Conservation (phyloP, 495 filamentous ascomycete species). For the Penicillium simplicissimum region DNA sequence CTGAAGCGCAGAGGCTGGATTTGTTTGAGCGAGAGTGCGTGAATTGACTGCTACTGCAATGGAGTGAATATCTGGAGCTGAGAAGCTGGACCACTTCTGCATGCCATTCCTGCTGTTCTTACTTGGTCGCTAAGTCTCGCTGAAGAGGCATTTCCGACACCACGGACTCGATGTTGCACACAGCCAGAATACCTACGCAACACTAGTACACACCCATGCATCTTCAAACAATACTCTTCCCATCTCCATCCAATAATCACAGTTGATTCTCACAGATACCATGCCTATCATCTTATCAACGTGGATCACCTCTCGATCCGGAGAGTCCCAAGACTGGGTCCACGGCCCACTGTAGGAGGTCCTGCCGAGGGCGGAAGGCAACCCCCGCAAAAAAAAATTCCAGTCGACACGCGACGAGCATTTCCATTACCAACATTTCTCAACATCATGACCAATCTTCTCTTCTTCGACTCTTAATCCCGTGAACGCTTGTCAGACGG, state of each 20-base stretch:
- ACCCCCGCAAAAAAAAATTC: conserved; percentile 27
- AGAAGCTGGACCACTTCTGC: neutral
- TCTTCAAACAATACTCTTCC: neutral
- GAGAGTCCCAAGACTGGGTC: neutral
- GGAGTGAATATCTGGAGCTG: neutral
- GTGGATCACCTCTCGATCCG: neutral
- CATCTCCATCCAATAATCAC: neutral
- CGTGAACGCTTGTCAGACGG: neutral
- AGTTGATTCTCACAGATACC: too few species aligned
- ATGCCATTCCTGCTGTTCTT: neutral
- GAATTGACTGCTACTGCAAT: neutral
- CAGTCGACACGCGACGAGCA: conserved; percentile 10
- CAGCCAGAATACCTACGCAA: too few species aligned
- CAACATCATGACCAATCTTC: conserved; percentile 25
- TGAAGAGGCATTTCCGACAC: neutral
- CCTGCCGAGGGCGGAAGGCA: conserved; percentile 24
- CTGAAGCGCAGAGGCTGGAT: neutral
- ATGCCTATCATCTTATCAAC: conserved; percentile 4
- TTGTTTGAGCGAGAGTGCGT: neutral
- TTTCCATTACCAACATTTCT: conserved; percentile 23
- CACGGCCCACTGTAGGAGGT: conserved; percentile 28
- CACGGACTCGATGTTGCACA: neutral
- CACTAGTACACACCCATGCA: too few species aligned
- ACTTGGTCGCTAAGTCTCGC: neutral
- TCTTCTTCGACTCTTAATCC: conserved; percentile 5